These are phyloP conservation scores for Dothideomycetidae sp. DNA, from an alignment of 2,329 filamentous ascomycete genomes.

Conservation along the genomic window DNA sequence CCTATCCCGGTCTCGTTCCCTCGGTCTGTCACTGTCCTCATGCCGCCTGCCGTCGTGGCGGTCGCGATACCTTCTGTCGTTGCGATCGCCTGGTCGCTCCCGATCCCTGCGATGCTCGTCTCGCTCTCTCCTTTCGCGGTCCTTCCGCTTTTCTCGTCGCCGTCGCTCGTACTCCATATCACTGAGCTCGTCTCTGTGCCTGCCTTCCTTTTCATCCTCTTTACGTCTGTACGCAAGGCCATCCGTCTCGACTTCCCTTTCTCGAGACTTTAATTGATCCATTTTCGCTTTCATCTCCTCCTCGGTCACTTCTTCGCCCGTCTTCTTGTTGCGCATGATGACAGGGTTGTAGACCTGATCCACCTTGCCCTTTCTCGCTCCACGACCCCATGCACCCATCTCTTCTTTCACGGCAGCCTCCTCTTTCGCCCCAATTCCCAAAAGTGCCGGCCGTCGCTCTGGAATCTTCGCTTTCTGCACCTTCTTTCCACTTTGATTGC, in stretches of 20 bases:
- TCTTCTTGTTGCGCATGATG: conserved; percentile 45
- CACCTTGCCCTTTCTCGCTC: conserved; percentile 40
- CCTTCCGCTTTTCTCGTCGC: conserved; percentile 7
- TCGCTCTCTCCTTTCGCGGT: conserved; percentile 4
- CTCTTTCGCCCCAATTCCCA: conserved; percentile 82
- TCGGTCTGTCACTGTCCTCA: not conserved
- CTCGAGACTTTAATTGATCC: conserved; percentile 1
- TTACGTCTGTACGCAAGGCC: not conserved
- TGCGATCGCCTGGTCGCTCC: not conserved
- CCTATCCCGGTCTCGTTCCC: not conserved
- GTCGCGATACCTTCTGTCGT: conserved; percentile 4
- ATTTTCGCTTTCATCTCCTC: conserved; percentile 39
- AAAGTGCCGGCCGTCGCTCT: conserved; percentile 60
- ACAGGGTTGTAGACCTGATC: conserved; percentile 50
- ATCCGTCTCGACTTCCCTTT: conserved; percentile 6
- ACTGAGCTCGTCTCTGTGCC: too few species aligned
- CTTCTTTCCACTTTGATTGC: conserved; percentile 35
- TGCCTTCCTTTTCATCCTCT: conserved; percentile 6
- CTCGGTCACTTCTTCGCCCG: conserved; percentile 48
- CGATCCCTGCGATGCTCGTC: conserved; percentile 2
- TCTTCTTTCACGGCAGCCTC: conserved; percentile 51
- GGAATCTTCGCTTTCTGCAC: conserved; percentile 45
- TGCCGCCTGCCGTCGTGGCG: not conserved
- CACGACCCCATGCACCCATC: conserved; percentile 65
- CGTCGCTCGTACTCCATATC: conserved; percentile 7